Conservation (phyloP, 139 green algal species). For the Chlamydomonas schloesseri region DNA sequence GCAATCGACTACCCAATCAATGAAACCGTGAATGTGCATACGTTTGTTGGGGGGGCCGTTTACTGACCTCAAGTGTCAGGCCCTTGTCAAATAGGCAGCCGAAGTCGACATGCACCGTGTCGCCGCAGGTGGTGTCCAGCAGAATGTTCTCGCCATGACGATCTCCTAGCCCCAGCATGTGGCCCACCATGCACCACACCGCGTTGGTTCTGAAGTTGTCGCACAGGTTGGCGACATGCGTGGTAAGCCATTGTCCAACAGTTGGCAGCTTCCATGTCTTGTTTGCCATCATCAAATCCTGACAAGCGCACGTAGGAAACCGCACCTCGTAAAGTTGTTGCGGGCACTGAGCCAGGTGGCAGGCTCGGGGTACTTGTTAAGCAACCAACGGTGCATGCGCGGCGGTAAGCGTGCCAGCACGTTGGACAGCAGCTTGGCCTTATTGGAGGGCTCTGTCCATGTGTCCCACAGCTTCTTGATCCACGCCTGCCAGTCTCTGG, state of each 20-base stretch:
- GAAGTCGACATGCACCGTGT: slow-evolving; percentile 93
- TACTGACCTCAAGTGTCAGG: slow-evolving; percentile 57
- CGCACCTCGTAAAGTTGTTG: slow-evolving; percentile 79
- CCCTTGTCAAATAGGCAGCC: slow-evolving; percentile 94
- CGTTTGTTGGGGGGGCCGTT: too few species aligned
- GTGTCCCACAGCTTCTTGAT: slow-evolving; percentile 13
- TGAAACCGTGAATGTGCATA: too few species aligned
- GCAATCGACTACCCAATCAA: background rate
- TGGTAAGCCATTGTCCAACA: too few species aligned
- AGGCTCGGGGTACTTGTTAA: slow-evolving; percentile 84
- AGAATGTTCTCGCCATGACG: slow-evolving; percentile 98
- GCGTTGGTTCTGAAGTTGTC: slow-evolving; percentile 83
- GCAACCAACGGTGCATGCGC: slow-evolving; percentile 89
- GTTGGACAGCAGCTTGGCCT: slow-evolving; percentile 45
- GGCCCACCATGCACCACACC: slow-evolving; percentile 81
- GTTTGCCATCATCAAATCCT: too few species aligned
- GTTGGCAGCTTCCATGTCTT: too few species aligned
- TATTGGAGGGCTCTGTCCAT: background rate
- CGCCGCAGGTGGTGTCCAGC: slow-evolving; percentile 74
- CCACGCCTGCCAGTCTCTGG: background rate
- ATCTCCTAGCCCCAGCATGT: slow-evolving; percentile 88
- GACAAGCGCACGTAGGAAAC: background rate
- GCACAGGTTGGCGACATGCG: background rate
- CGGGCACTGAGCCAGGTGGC: slow-evolving; percentile 87
- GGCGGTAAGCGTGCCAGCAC: slow-evolving; percentile 85